phyloP scores from a whole-genome alignment of 352 stramenopile genomes.

The Hyaloperonospora brassicae region DNA sequence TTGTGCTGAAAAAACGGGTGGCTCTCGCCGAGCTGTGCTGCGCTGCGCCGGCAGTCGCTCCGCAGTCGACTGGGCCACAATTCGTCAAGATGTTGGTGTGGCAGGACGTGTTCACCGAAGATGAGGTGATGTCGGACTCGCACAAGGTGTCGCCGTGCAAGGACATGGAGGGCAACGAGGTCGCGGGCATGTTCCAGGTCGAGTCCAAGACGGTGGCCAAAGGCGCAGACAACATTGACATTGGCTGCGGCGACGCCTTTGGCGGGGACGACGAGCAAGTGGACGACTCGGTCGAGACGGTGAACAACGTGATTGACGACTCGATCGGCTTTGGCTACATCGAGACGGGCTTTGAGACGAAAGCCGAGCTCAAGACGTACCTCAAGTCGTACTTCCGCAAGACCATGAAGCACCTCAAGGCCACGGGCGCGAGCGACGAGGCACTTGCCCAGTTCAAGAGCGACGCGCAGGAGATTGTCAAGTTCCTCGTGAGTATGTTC shows the following conservation, averaged over 20 bases:
- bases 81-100: conserved; percentile 48
- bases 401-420: conserved; percentile 59
- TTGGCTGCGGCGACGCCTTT: conserved; percentile 55
- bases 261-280: conserved; percentile 33
- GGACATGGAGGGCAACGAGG: conserved; percentile 42
- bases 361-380: conserved; percentile 61
- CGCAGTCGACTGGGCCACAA: conserved; percentile 24
- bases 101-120: conserved; percentile 62
- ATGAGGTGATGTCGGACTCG: conserved; percentile 62
- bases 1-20: conserved; percentile 21
- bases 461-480: conserved; percentile 59
- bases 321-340: conserved; percentile 50
- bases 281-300: conserved; percentile 53
- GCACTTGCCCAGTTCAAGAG: conserved; percentile 42
- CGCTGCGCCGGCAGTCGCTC: conserved; percentile 16
- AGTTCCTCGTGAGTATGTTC: conserved; percentile 54
- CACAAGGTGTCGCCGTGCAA: conserved; percentile 41
- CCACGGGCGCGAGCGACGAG: conserved; percentile 36
- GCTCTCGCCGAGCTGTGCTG: conserved; percentile 16
- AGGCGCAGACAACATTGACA: conserved; percentile 46
- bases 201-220: conserved; percentile 46
- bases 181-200: conserved; percentile 56
- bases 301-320: conserved; percentile 60
- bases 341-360: conserved; percentile 55
- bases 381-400: conserved; percentile 67